Base-by-base conservation (phyloP, 495 filamentous ascomycete species). In the Astrothelium subdiscretum region DNA sequence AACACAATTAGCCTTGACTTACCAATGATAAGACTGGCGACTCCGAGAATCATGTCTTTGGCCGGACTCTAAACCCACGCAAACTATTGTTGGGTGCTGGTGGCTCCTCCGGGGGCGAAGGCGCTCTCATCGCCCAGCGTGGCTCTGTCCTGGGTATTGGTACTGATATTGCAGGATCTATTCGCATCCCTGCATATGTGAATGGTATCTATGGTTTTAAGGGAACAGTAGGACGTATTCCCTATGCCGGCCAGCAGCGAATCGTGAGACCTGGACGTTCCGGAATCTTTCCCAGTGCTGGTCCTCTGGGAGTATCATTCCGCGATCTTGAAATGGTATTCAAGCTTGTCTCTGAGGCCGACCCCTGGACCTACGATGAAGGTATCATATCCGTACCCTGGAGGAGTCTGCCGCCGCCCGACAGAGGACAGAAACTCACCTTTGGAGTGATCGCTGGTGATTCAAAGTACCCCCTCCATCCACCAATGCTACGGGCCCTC, bases 51-150 rank as follows among this genome's bases (percentile, higher is more conserved):
- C 63, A 59, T 31, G 32, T 60, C 48, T 65, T 65, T 59, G 29
- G 31, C 0, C 44, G 58, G 2, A 26, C 32, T 18, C 57, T 66
- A 2, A 65, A 65, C 54, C 63, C 63, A 15, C 57, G 75, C 32
- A 85, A 87, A 67, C 77, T 66, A 29, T 63, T 65, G 13, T 76
- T 85, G 0, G 82, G 86, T 52, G 81, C 83, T 27, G 87, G 87
- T 0, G 87, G 86, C 8, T 82, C 79, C 54, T 81, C 79, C 2
- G 84, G 84, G 0, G 83, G 83, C 42, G 83, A 86, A 67, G 82
- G 79, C 15, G 82, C 80, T 1, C 65, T 82, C 13, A 57, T 75
- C 13, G 76, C 73, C 0, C 69, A 81, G 48, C 64, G 73, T 24
- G 80, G 80, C 10, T 75, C 73, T 59, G 59, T 72, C 0, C 59